Base-by-base conservation (phyloP, 805 yeast species). In the Isabelozyma heimii region DNA sequence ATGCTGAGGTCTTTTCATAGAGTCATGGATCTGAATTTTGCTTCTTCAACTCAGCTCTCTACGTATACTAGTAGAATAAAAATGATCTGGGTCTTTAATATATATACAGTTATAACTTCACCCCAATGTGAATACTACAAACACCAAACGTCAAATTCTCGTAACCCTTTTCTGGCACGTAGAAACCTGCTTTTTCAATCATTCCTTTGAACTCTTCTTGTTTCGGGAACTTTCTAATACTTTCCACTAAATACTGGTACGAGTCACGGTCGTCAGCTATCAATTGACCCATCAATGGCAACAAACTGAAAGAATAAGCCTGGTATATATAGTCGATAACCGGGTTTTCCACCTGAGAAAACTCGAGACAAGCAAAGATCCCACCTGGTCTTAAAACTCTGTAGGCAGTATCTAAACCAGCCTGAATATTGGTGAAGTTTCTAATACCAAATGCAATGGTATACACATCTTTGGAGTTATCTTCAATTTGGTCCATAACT, bases 371-470 rank as follows among this genome's bases (percentile, higher is more conserved):
- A 37, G 97, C 97, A 66, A 94, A 94, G 43, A 94, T 88, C 60
- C 99, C 99, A 61, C 99, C 99, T 10, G 98, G 98, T 69, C 87
- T 89, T 65, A 94, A 81, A 28, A 92, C 96, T 59, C 99, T 81
- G 73, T 92, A 87, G 33, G 99, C 99, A n/a, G 97, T 86, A 58
- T 88, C 79, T 60, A 94, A 77, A 27, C 98, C 99, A 5, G 90
- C 91, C 69, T 91, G 97, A 59, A 94, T 85, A 66, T 94, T 79
- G 49, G 99, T 94, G 70, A 95, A 94, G 70, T 94, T 94, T 70
- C 99, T 83, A 72, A 94, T 94, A 51, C 99, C 99, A 67, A 94
- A 94, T 2, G 97, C 96, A 58, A 94, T 91, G 2, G 99, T 94
- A 70, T 94, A 94, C 45, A 94, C 84, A 65, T 94, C 99, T 72